phyloP scores from a whole-genome alignment of 2,329 filamentous ascomycete genomes.

The Aureobasidium leucospermi region DNA sequence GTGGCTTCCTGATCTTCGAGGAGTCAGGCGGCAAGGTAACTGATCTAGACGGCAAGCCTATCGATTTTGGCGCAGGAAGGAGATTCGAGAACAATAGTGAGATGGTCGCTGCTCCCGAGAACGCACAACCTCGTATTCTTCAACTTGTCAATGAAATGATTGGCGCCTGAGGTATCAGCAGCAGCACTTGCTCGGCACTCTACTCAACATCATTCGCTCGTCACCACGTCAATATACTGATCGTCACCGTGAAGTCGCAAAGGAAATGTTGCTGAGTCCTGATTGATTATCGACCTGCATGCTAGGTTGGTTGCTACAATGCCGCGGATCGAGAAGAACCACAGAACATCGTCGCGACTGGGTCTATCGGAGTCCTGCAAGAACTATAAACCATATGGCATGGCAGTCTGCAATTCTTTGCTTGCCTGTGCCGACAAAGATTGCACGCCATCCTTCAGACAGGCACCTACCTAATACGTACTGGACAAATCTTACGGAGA shows the following conservation, averaged over 20 bases:
- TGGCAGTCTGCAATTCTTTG: too few species aligned
- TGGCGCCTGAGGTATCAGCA: neutral
- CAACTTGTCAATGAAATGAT: slow-evolving; percentile 10
- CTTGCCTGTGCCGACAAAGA: too few species aligned
- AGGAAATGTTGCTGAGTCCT: too few species aligned
- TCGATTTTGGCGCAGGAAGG: slow-evolving; percentile 41
- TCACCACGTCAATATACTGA: neutral
- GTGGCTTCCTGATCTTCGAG: slow-evolving; percentile 44
- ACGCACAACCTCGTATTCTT: slow-evolving; percentile 25
- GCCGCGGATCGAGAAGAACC: too few species aligned
- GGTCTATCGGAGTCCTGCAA: too few species aligned
- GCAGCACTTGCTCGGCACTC: neutral
- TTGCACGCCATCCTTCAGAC: too few species aligned
- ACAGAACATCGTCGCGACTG: too few species aligned
- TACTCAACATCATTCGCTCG: neutral
- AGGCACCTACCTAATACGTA: neutral
- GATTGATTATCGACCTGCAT: too few species aligned
- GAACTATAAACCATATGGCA: too few species aligned
- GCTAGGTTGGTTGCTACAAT: too few species aligned
- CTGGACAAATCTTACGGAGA: too few species aligned
- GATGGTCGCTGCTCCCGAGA: slow-evolving; percentile 34
- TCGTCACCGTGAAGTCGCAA: too few species aligned
- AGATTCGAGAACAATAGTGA: slow-evolving; percentile 33
- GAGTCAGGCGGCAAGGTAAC: slow-evolving; percentile 45
- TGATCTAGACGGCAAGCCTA: slow-evolving; percentile 43